Base-by-base conservation (phyloP, 2,329 filamentous ascomycete genomes). In the Botrytis fragariae region DNA sequence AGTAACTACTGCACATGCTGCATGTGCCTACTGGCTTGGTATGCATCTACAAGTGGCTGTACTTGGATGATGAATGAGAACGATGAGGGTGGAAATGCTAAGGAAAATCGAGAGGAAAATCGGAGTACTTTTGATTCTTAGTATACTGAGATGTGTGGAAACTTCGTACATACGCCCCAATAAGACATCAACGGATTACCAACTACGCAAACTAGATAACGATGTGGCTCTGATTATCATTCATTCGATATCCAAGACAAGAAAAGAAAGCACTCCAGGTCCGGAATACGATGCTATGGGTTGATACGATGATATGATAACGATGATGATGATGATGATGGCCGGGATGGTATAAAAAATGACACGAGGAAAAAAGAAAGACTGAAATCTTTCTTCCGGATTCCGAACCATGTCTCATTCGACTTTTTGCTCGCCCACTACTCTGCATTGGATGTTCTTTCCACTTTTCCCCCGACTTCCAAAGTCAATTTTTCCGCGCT, bases 391-490 rank as follows among this genome's bases (percentile, higher is more conserved):
- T 29, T 54, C 18, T 37, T 44, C 32, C 64, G 45, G 29, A n/a
- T 54, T 67, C 64, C 64, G 64, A 37, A 7, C n/a, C 51, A 57
- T 54, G 37, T 48, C 45, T 67, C 32, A 54, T 39, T 54, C 64
- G 32, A 57, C 25, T 29, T 48, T 44, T 48, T 37, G 59, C 51
- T 32, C 45, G 48, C 25, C 25, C 32, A 39, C 57, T 25, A 62
- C 16, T 57, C 51, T 32, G 3, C n/a, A 32, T 62, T n/a, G 37
- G 35, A n/a, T 16, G 12, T 42, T 29, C 44, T 45, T 62, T 37
- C 57, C n/a, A 45, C 68, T 35, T 62, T 69, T 37, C 57, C 57
- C 42, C 68, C 51, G 3, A 18, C 45, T 35, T 37, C 65, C 20
- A 42, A 57, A 29, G 54, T 70, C 39, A 20, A 39, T 45, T 18